Base-by-base conservation (phyloP, 1,139 yeast genomes). In the Arxiozyma bovina region DNA sequence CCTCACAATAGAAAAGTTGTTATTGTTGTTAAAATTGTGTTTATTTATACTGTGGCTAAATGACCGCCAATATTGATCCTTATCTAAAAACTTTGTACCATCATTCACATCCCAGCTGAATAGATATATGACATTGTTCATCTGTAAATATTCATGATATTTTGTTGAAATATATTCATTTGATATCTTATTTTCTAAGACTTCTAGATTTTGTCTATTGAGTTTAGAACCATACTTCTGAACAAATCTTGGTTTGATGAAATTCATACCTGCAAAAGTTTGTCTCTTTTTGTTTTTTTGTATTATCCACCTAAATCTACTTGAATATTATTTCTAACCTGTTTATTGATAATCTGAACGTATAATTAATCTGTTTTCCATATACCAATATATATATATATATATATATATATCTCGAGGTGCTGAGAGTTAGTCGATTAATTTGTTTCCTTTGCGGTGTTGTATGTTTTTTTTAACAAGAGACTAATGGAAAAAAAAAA, bases 101-200 rank as follows among this genome's bases (percentile, higher is more conserved):
- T 48, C 48, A 4, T 20, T 9, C 11, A 45, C 11, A 11, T 30
- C n/a, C 57, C 57, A 56, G 20, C 34, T 45, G 27, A 53, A 53
- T 5, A 56, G 21, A 30, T 53, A 48, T 6, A 57, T 44, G 17
- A 49, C 23, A 41, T 58, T 55, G 30, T 54, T 48, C 9, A 41
- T 11, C 8, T 49, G 15, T 27, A 55, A 27, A 23, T 38, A 48
- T 20, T 53, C 52, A 12, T 34, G 44, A 21, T 58, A 58, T 27
- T 50, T 52, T 12, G 9, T 18, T 6, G 23, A 15, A 7, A 50
- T 23, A 17, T 43, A 25, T 5, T 27, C 40, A 11, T 30, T 30
- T 18, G 34, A 43, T 40, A 57, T 47, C 22, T 44, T 50, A 17
- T 41, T n/a, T n/a, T 55, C 51, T 8, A 57, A 34, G 18, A 25